phyloP scores from a whole-genome alignment of 345 rosid genomes.

The Corchorus capsularis region DNA sequence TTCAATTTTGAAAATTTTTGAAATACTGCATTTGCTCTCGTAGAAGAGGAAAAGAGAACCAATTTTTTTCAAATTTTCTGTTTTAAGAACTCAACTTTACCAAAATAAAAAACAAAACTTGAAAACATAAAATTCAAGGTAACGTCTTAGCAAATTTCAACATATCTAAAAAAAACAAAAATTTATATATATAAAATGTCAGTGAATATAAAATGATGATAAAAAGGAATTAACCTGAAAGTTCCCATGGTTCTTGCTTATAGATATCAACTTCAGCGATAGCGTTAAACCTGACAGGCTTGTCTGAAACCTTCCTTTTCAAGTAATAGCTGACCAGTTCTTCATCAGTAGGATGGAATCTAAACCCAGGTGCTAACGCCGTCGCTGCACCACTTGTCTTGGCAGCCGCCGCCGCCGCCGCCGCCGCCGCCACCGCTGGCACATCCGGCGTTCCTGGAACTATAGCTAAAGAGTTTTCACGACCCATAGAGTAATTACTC shows the following conservation, averaged over 20 bases:
- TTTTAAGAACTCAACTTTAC: neutral
- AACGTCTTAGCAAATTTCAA: neutral
- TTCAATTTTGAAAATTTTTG: neutral
- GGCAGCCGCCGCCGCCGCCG: slow-evolving; percentile 21
- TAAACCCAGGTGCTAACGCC: slow-evolving; percentile 87
- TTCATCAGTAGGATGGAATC: slow-evolving; percentile 96
- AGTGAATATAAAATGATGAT: neutral
- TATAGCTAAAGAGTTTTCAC: slow-evolving; percentile 18
- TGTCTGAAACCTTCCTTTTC: slow-evolving; percentile 73
- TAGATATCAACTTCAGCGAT: slow-evolving; percentile 85
- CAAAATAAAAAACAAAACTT: neutral
- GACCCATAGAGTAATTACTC: slow-evolving; percentile 31
- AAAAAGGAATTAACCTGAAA: slow-evolving; percentile 49
- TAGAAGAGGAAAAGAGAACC: too few relatives aligned
- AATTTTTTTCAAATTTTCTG: too few relatives aligned
- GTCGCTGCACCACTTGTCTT: slow-evolving; percentile 37
- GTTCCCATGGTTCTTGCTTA: slow-evolving; percentile 88
- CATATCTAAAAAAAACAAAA: neutral
- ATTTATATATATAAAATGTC: neutral
- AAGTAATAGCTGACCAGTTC: slow-evolving; percentile 82
- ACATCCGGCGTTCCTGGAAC: slow-evolving; percentile 18
- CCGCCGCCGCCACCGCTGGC: slow-evolving; percentile 26
- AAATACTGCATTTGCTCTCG: neutral
- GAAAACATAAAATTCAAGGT: neutral
- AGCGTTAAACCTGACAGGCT: slow-evolving; percentile 70